phyloP scores from a whole-genome alignment of 495 filamentous ascomycete species.

The Evernia prunastri region DNA sequence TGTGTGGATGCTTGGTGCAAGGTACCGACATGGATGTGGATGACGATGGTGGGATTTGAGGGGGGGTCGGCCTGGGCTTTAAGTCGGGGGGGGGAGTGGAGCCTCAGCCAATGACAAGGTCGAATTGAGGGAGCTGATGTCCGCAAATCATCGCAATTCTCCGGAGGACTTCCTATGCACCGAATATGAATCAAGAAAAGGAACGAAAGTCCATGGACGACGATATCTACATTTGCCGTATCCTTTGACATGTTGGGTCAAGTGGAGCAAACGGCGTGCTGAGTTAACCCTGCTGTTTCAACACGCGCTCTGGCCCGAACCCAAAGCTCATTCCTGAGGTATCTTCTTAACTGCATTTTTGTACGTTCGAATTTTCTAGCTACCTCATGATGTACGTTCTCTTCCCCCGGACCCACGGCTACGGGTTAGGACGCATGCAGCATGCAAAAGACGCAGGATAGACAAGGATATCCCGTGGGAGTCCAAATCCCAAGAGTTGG shows the following conservation, averaged over 20 bases:
- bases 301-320: background rate
- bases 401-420: background rate
- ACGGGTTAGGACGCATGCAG: background rate
- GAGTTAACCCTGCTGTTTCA: background rate
- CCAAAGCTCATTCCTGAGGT: background rate
- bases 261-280: background rate
- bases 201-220: no score
- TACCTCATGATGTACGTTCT: background rate
- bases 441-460: background rate
- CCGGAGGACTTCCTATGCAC: background rate
- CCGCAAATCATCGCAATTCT: background rate
- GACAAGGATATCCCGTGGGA: background rate
- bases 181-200: no score
- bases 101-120: background rate
- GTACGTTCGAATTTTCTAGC: no score
- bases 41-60: background rate
- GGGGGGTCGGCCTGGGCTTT: background rate
- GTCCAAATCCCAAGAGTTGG: background rate
- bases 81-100: background rate
- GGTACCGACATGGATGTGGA: background rate
- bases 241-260: background rate
- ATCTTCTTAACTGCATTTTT: no score
- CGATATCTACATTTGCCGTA: no score
- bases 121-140: background rate
- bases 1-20: constrained; percentile 8